Conservation (phyloP, 345 rosid genomes). For the Anacardium occidentale region DNA sequence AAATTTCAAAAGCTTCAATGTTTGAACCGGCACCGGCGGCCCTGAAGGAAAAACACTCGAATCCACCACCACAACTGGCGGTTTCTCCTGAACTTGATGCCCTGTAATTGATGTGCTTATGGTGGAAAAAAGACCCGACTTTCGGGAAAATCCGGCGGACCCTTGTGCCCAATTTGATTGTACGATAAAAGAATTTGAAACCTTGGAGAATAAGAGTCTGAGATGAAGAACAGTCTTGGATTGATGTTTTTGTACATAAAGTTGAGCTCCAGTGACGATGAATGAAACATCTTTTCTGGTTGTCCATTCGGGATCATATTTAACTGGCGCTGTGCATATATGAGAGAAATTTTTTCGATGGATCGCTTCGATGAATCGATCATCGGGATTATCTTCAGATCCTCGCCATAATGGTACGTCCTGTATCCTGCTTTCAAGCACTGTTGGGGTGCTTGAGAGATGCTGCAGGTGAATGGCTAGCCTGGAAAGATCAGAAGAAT, state of each 20-base stretch:
- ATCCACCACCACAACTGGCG: conserved; percentile 49
- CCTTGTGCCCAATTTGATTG: conserved; percentile 63
- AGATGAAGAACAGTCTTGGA: conserved; percentile 76
- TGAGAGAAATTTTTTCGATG: conserved; percentile 65
- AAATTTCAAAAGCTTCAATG: conserved; percentile 65
- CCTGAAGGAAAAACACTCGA: conserved; percentile 81
- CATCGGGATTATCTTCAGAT: conserved; percentile 45
- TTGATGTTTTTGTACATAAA: conserved; percentile 63
- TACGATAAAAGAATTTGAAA: conserved; percentile 38
- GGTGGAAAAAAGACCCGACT: conserved; percentile 70
- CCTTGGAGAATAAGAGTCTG: conserved; percentile 61
- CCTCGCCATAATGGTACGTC: conserved; percentile 56
- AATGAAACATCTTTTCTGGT: conserved; percentile 39
- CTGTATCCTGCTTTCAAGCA: conserved; percentile 54
- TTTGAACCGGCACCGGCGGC: conserved; percentile 76
- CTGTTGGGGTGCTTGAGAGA: conserved; percentile 49
- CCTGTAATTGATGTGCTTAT: conserved; percentile 57
- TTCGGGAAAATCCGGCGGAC: conserved; percentile 48
- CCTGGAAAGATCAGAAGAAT: conserved; percentile 28
- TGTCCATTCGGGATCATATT: conserved; percentile 54
- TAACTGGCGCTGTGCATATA: conserved; percentile 71
- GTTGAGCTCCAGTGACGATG: conserved; percentile 91
- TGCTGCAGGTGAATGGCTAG: conserved; percentile 80
- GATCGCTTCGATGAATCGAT: conserved; percentile 54
- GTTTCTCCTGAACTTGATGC: conserved; percentile 39